Evolutionary conservation across 164 flowering plant species (phyloP).

Genomic region (Aristolochia contorta): DNA sequence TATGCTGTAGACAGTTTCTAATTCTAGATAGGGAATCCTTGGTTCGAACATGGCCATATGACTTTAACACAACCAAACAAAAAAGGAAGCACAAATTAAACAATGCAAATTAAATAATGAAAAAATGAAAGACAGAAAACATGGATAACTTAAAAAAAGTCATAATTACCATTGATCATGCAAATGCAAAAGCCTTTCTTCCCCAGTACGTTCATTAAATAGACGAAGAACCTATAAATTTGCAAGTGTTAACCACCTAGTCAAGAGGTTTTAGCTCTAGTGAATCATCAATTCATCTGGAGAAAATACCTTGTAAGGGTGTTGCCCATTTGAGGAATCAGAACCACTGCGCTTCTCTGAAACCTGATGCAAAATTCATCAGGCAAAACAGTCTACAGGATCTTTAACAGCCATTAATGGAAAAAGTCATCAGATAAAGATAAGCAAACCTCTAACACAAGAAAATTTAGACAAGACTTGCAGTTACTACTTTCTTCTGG

Average conservation of each 20-base stretch:
- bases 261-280: not conserved
- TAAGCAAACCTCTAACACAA: constrained; percentile 70
- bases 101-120: not conserved
- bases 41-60: too few species aligned
- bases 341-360: constrained; percentile 48
- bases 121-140: not conserved
- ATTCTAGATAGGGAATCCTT: too few species aligned
- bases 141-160: not conserved
- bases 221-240: constrained; percentile 65
- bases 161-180: constrained; percentile 74
- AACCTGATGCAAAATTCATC: constrained; percentile 40
- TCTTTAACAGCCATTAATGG: not conserved
- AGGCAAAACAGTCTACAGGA: not conserved
- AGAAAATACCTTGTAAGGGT: constrained; percentile 43
- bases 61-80: too few species aligned
- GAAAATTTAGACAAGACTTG: constrained; percentile 33
- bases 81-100: too few species aligned
- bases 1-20: too few species aligned
- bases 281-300: not conserved
- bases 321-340: constrained; percentile 25
- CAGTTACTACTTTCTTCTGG: constrained; percentile 10
- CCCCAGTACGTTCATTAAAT: constrained; percentile 72
- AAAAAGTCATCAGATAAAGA: not conserved
- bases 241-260: too few species aligned
- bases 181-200: constrained; percentile 55